Base-by-base conservation (phyloP, 768 basidiomycete genomes). In the Leccinum uliginosum region DNA sequence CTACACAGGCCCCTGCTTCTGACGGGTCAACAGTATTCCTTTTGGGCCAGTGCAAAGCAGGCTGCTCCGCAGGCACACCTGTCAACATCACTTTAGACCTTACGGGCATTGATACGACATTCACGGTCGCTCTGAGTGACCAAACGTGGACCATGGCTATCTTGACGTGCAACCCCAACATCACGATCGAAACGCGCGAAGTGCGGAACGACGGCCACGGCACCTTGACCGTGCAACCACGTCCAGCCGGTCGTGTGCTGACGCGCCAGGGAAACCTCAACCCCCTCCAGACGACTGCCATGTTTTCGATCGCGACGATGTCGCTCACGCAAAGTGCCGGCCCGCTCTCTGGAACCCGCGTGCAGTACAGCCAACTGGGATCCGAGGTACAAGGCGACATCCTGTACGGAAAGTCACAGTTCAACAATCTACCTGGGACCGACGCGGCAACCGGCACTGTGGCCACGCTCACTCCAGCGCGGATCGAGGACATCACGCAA, bases 141-240 rank as follows among this genome's bases (percentile, higher is more conserved):
- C 55, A 60, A 32, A 59, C 62, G 5, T 71, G 63, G 67, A 21
- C 58, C 15, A 27, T 70, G 50, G 63, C 64, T 9, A 35, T 68
- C 40, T 32, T 70, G 47, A 49, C 49, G 0, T 70, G 69, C 35
- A 15, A 35, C 10, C 69, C 70, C 23, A 66, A 67, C 44, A 50
- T 58, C 29, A 55, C 46, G 1, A 61, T 71, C 30, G 59, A 70
- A 53, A 71, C 70, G 1, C 65, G 70, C 12, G 70, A 69, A 46
- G 61, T 70, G 15, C 53, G 65, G 14, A 67, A 53, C 27, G 46
- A 62, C 4, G 64, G 65, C 9, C 51, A 57, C 17, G 65, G 68
- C 3, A 1, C 55, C 3, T 10, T 71, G 3, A 51, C 7, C 11
- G 66, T 69, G 29, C 70, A 62, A 17, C 59, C 66, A 0, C 61